Evolutionary conservation across 345 rosid species (phyloP).

Genomic region (Ailanthus altissimus): DNA sequence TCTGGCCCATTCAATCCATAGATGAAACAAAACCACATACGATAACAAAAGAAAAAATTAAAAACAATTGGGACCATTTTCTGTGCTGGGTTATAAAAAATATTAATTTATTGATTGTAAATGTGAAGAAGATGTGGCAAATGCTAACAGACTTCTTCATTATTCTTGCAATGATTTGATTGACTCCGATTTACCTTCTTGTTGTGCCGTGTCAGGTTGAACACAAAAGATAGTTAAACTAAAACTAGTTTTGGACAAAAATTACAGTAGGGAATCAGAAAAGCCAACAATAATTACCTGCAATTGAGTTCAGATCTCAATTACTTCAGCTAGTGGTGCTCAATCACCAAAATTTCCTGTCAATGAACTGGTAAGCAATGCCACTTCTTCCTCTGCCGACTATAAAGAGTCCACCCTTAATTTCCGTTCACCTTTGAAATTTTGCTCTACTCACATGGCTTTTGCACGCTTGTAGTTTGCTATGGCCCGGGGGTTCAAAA

Average conservation of each 20-base stretch:
- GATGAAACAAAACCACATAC: neutral
- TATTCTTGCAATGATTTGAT: conserved; percentile 18
- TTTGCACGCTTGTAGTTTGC: conserved; percentile 68
- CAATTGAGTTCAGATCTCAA: conserved; percentile 49
- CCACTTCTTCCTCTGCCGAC: conserved; percentile 56
- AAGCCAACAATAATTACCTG: conserved; percentile 40
- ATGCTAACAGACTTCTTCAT: conserved; percentile 11
- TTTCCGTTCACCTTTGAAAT: conserved; percentile 67
- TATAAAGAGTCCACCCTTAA: conserved; percentile 63
- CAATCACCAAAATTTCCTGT: conserved; percentile 74
- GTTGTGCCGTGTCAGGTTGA: conserved; percentile 40
- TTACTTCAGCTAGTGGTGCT: conserved; percentile 62
- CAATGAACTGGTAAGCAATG: conserved; percentile 63
- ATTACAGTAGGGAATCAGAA: neutral
- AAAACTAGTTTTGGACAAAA: neutral
- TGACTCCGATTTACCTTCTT: conserved; percentile 32
- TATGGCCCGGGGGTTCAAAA: conserved; percentile 63
- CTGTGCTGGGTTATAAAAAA: neutral
- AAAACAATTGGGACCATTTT: neutral
- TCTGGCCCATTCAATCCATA: conserved; percentile 2
- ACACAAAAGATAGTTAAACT: conserved; percentile 22
- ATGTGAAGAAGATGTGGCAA: conserved; percentile 4
- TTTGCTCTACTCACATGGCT: conserved; percentile 47
- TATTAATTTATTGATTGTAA: neutral
- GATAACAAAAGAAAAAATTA: neutral